Percentiles rank a stretch among this genome's conserved stretches.
phyloP scores from a whole-genome alignment of 2,329 filamentous ascomycete genomes.

The Xylariaceae sp. region DNA sequence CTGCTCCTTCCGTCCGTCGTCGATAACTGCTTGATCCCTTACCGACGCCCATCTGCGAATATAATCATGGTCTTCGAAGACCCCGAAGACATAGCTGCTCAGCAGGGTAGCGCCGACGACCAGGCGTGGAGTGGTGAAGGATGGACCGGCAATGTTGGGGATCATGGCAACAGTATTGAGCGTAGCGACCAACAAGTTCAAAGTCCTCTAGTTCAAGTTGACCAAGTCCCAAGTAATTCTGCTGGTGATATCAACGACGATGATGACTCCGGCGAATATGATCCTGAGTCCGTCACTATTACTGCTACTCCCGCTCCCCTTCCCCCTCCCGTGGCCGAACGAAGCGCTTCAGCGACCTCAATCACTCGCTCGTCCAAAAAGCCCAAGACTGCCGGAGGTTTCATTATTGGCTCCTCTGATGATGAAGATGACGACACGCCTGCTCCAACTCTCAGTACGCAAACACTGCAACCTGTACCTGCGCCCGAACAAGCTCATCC shows the following conservation, averaged over 20 bases:
- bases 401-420: constrained; percentile 57
- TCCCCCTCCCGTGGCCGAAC: constrained; percentile 20
- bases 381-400: constrained; percentile 56
- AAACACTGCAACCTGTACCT: constrained; percentile 18
- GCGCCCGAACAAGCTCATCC: constrained; percentile 15
- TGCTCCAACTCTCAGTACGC: constrained; percentile 8
- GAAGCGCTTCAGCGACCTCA: constrained; percentile 25
- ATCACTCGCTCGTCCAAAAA: constrained; percentile 44
- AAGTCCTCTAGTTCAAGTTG: constrained; percentile 39
- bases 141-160: constrained; percentile 51
- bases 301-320: constrained; percentile 21
- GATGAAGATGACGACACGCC: constrained; percentile 45
- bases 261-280: constrained; percentile 53
- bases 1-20: too few relatives aligned
- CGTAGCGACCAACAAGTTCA: constrained; percentile 52
- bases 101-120: constrained; percentile 12
- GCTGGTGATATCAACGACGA: constrained; percentile 44
- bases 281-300: constrained; percentile 48
- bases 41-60: constrained; percentile 1
- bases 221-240: constrained; percentile 41
- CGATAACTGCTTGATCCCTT: too few relatives aligned
- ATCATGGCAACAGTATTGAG: constrained; percentile 49
- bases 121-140: constrained; percentile 44
- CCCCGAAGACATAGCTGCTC: constrained; percentile 15
- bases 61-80: constrained; percentile 25